These are phyloP conservation scores for Lyophyllum atratum DNA, from an alignment of 768 basidiomycete genomes.

Conservation along the genomic window DNA sequence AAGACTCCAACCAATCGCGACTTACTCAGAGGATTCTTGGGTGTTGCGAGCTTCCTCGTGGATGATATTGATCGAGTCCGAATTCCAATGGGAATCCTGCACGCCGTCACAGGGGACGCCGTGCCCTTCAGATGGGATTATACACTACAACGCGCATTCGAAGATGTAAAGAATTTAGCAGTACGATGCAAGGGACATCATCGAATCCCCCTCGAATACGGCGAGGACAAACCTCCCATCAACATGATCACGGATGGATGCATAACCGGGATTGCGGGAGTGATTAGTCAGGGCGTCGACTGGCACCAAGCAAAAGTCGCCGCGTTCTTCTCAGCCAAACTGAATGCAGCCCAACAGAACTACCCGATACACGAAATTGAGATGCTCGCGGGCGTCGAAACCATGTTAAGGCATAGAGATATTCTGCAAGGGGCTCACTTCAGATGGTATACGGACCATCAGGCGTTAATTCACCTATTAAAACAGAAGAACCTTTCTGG, in stretches of 20 bases:
- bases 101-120: constrained; percentile 2
- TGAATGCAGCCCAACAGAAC: constrained; percentile 1
- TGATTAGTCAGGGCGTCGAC: not conserved
- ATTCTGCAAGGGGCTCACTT: not conserved
- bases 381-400: constrained; percentile 1
- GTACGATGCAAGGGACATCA: constrained; percentile 10
- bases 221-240: not conserved
- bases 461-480: not conserved
- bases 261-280: not conserved
- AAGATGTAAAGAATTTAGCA: constrained; percentile 22
- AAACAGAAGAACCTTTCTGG: constrained; percentile 2
- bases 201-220: not conserved
- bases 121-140: constrained; percentile 13
- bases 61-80: constrained; percentile 18
- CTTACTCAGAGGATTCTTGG: constrained; percentile 28
- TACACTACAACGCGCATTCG: not conserved
- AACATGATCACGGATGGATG: not conserved
- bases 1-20: constrained; percentile 22
- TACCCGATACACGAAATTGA: not conserved
- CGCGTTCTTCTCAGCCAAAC: not conserved
- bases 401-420: not conserved
- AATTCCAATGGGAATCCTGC: constrained; percentile 28
- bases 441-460: not conserved
- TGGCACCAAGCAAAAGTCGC: not conserved
- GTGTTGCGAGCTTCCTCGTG: constrained; percentile 33